Evolutionary conservation across 441 rosid species (phyloP).

Genomic region (Daphne laureola): DNA sequence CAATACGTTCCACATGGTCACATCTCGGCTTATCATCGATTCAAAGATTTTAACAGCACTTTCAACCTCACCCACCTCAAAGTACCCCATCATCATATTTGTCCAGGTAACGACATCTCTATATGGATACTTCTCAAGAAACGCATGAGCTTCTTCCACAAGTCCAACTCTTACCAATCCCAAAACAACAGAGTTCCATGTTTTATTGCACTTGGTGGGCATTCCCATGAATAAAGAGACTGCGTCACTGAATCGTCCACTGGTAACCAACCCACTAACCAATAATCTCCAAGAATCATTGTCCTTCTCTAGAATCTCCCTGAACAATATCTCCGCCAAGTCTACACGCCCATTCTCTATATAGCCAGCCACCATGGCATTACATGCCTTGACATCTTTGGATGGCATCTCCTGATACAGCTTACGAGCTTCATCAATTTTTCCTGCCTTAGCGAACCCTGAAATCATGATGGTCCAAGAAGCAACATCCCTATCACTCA

Average conservation of each 20-base stretch:
- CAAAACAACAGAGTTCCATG: slow-evolving; percentile 26
- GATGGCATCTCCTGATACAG: slow-evolving; percentile 26
- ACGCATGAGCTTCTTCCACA: slow-evolving; percentile 27
- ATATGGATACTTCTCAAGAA: slow-evolving; percentile 27
- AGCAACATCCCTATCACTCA: slow-evolving; percentile 25
- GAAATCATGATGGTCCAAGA: slow-evolving; percentile 35
- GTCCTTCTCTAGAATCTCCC: slow-evolving; percentile 20
- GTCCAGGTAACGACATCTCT: slow-evolving; percentile 29
- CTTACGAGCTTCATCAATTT: slow-evolving; percentile 26
- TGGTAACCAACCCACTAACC: slow-evolving; percentile 21
- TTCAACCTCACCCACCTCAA: slow-evolving; percentile 24
- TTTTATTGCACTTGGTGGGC: slow-evolving; percentile 33
- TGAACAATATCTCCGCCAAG: slow-evolving; percentile 24
- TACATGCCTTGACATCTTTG: slow-evolving; percentile 35
- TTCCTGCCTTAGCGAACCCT: slow-evolving; percentile 29
- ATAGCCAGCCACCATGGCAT: slow-evolving; percentile 27
- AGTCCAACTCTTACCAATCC: slow-evolving; percentile 23
- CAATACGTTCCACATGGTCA: slow-evolving; percentile 33
- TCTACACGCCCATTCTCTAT: slow-evolving; percentile 19
- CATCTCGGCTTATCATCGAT: slow-evolving; percentile 18
- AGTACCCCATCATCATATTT: slow-evolving; percentile 33
- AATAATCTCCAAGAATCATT: slow-evolving; percentile 29
- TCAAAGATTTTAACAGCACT: slow-evolving; percentile 21
- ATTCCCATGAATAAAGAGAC: slow-evolving; percentile 21
- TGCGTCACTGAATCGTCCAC: slow-evolving; percentile 19